Evolutionary conservation across 345 rosid genomes (phyloP), one percentile per base, ranked within the genome.

Genomic region (Aethionema arabicum): DNA sequence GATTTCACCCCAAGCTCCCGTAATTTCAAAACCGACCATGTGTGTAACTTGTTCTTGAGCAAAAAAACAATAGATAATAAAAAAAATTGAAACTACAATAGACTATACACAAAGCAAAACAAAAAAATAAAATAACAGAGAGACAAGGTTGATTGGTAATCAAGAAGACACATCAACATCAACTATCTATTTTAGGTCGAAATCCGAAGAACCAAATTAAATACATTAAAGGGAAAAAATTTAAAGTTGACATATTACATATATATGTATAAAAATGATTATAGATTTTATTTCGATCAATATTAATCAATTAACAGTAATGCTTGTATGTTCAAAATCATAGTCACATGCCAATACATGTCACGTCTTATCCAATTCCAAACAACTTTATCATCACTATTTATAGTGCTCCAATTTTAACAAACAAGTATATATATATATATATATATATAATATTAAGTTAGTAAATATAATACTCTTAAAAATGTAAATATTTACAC

Each of bases 321-420:
- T 69, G 57, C 54, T 36, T 55, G 21, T 55, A 21, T n/a, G 53
- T 21, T 47, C 32, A 55, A 62, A 69, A 32, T 47, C 58, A 63
- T 56, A 32, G 27, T 70, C 68, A 62, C 63, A 62, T 48, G 74
- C 68, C 61, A 53, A 52, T 2, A 40, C 27, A 5, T 40, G 46
- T 70, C 74, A 70, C n/a, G 33, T 49, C 63, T 70, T 55, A 70
- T 70, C 64, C 68, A 42, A 55, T 37, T 30, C 12, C 60, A 52
- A 27, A 45, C 4, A 52, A 59, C 16, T 43, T 68, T 3, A 43
- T 52, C 49, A 52, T n/a, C 27, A 44, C 21, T 52, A 45, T 52
- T 42, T 52, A 32, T 47, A 36, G 32, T 54, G 8, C 30, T 39
- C 42, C 30, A 56, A 32, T 29, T 38, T 37, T 4, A 54, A 55